A percentile compares a stretch with the other conserved stretches of the same genome.
Conservation (phyloP, 2,329 filamentous ascomycete species). For the Remersonia thermophila region DNA sequence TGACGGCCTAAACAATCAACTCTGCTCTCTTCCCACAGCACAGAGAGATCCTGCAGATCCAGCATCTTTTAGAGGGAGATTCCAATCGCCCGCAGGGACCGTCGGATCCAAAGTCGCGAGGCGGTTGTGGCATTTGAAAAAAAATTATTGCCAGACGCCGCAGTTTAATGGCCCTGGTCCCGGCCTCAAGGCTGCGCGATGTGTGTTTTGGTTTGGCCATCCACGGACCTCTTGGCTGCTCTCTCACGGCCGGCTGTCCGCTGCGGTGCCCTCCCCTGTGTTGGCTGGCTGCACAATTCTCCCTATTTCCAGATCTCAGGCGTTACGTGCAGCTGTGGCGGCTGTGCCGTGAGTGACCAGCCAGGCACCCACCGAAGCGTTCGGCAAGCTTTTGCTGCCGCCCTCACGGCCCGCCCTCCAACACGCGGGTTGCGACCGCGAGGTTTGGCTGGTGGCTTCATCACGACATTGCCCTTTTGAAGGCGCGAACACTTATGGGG, state of each 20-base stretch:
- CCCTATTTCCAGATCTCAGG: constrained; percentile 5
- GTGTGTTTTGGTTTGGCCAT: constrained; percentile 2
- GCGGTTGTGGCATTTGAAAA: background rate
- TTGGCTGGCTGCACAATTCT: constrained; percentile 9
- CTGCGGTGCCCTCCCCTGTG: constrained; percentile 11
- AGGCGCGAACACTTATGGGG: background rate
- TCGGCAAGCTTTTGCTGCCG: constrained; percentile 7
- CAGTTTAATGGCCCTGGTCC: too few species aligned
- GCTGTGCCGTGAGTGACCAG: constrained; percentile 6
- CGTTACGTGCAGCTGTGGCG: constrained; percentile 13
- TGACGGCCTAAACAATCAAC: too few species aligned
- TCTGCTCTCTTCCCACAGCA: background rate
- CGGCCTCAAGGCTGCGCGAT: background rate
- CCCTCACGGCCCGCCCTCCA: constrained; percentile 15
- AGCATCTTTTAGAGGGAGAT: too few species aligned
- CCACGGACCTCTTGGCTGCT: background rate
- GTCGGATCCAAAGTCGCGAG: too few species aligned
- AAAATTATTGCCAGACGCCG: background rate
- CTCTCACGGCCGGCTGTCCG: constrained; percentile 10
- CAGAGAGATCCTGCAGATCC: background rate
- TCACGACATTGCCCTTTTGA: too few species aligned
- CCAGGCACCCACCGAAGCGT: background rate
- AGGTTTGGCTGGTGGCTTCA: too few species aligned
- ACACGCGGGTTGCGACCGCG: constrained; percentile 10
- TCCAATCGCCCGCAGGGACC: too few species aligned